Conservation (phyloP, 2,329 filamentous ascomycete species). For the Colletotrichum cuscutae region DNA sequence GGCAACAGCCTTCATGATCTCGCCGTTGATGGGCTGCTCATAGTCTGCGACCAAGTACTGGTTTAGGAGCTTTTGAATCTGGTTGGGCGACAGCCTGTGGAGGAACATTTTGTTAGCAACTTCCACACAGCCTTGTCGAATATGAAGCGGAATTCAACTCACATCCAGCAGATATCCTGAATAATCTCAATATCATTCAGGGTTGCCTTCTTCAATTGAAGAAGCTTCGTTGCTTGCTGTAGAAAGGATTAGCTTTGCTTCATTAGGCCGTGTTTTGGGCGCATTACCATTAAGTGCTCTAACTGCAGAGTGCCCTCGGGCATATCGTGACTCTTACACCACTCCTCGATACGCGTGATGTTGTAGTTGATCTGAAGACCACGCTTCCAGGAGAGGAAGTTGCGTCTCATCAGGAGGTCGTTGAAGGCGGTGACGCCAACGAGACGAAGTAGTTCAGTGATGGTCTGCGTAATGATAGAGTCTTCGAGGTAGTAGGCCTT, state of each 20-base stretch:
- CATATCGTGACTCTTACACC: conserved; percentile 99
- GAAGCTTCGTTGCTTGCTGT: conserved; percentile 95
- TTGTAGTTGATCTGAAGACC: conserved; percentile 99
- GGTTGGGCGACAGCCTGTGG: conserved; percentile 90
- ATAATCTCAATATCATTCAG: conserved; percentile 99
- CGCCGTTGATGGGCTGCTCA: conserved; percentile 98
- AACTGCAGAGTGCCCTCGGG: conserved; percentile 96
- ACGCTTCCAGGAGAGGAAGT: conserved; percentile 99
- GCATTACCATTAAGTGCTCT: conserved; percentile 91
- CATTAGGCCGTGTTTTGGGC: background rate
- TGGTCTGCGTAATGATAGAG: conserved; percentile 92
- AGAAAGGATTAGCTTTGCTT: conserved; percentile 35
- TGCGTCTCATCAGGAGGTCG: conserved; percentile 95
- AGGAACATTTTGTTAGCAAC: background rate
- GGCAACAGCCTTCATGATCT: conserved; percentile 99
- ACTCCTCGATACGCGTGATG: conserved; percentile 98
- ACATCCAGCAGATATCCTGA: conserved; percentile 99
- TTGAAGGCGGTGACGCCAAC: conserved; percentile 99
- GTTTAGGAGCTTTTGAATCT: conserved; percentile 98
- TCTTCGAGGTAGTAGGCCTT: conserved; percentile 98
- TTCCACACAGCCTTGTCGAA: background rate
- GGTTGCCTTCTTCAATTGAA: conserved; percentile 98
- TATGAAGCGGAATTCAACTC: conserved; percentile 56
- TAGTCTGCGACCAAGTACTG: conserved; percentile 99
- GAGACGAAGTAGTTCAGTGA: conserved; percentile 90